Percentiles rank a stretch among this genome's conserved stretches.
phyloP scores from a whole-genome alignment of 2,329 filamentous ascomycete species.

The Trichoderma lentiforme region DNA sequence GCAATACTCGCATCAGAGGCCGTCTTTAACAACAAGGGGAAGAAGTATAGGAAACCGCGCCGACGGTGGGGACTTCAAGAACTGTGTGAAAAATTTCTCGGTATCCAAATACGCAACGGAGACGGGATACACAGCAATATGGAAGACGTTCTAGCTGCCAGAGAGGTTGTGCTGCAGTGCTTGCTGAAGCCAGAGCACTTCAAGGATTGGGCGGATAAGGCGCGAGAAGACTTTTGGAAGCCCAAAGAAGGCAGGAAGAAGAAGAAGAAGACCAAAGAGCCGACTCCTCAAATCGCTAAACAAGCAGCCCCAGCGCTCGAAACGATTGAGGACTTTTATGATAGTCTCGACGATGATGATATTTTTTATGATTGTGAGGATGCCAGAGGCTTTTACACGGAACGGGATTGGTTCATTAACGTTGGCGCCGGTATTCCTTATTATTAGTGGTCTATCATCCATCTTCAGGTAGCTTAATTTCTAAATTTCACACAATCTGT shows the following conservation, averaged over 20 bases:
- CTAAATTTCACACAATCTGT: not conserved
- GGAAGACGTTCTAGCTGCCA: not conserved
- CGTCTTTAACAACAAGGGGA: not conserved
- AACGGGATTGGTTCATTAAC: not conserved
- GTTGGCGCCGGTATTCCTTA: not conserved
- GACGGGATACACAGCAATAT: not conserved
- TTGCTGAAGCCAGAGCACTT: not conserved
- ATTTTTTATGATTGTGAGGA: not conserved
- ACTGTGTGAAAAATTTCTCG: not conserved
- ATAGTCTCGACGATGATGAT: not conserved
- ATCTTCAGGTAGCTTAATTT: not conserved
- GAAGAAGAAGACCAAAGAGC: not conserved
- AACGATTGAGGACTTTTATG: not conserved
- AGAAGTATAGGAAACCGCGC: not conserved
- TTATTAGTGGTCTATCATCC: not conserved
- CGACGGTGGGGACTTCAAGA: not conserved
- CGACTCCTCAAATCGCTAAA: not conserved
- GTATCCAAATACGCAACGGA: not conserved
- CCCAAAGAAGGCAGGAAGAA: not conserved
- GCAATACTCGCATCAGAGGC: not conserved
- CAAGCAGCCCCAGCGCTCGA: not conserved
- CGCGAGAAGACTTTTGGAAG: not conserved
- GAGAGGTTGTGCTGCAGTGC: not conserved
- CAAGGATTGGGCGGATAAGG: not conserved
- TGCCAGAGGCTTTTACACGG: not conserved